Evolutionary conservation across 495 filamentous ascomycete species (phyloP).

Genomic region (Clohesyomyces aquaticus): DNA sequence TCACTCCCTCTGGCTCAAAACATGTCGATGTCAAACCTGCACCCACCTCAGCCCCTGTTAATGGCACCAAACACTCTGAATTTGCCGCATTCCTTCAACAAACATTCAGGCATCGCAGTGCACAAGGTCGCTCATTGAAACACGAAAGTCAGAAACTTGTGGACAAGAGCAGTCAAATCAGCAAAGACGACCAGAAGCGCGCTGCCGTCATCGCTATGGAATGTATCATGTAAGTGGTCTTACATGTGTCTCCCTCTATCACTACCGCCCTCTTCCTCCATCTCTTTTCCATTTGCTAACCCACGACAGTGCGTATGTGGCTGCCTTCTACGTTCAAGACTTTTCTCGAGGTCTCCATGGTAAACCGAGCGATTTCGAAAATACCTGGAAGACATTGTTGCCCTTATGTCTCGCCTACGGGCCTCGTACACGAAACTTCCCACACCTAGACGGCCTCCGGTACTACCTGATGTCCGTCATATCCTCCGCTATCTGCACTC

Average conservation of each 20-base stretch:
- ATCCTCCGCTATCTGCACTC: conserved; percentile 21
- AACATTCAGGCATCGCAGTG: conserved; percentile 24
- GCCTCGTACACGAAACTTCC: conserved; percentile 21
- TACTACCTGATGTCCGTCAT: conserved; percentile 31
- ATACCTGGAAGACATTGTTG: conserved; percentile 36
- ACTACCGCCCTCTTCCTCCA: not conserved
- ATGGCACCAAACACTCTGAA: conserved; percentile 22
- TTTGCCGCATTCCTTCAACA: conserved; percentile 15
- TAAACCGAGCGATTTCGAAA: conserved; percentile 21
- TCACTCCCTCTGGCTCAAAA: conserved; percentile 27
- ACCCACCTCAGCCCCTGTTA: conserved; percentile 35
- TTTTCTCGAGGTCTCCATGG: conserved; percentile 10
- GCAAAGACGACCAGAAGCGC: conserved; percentile 28
- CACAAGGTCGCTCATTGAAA: conserved; percentile 35
- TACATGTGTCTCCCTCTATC: not conserved
- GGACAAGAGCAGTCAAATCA: conserved; percentile 16
- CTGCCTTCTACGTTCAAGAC: conserved; percentile 31
- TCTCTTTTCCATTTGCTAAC: not conserved
- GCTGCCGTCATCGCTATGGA: conserved; percentile 33
- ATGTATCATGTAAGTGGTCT: conserved; percentile 33
- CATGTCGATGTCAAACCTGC: conserved; percentile 18
- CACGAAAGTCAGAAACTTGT: conserved; percentile 29
- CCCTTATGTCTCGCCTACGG: conserved; percentile 28
- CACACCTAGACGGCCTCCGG: conserved; percentile 34
- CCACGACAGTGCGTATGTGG: conserved; percentile 31